Base-by-base conservation (phyloP, 2,329 filamentous ascomycete genomes). In the Talaromyces sp. region DNA sequence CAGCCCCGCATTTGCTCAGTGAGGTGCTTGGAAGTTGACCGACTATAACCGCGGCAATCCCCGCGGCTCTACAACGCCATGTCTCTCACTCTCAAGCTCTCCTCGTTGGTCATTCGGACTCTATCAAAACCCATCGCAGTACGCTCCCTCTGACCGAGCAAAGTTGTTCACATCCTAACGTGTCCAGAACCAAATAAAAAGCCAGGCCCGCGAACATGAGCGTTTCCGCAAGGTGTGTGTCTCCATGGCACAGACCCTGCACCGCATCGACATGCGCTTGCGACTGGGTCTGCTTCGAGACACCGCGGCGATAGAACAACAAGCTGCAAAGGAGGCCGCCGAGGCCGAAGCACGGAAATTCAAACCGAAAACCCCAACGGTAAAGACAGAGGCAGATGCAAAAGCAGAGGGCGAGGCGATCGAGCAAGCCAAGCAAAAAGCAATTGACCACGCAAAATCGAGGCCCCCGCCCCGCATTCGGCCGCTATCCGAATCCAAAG, bases 81-180 rank as follows among this genome's bases (percentile, higher is more conserved):
- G 85, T 86, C 84, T 63, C 69, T 88, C 63, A 87, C 85, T 10
- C 76, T 89, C 63, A 89, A 89, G 70, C 81, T 89, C 65, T 83
- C 83, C 32, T 88, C 86, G 24, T 77, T 89, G 54, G 81, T 80
- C 46, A 84, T 89, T 61, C 80, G 86, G 61, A 88, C 86, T 1
- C 76, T 87, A 29, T 86, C 86, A 14, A 89, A 89, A 70, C 86
- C 86, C 1, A 85, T 89, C 68, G 85, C 85, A 64, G 86, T 88
- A 79, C 67, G 81, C 12, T 11, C n/a, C 10, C 41, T 31, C 26
- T 41, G 27, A 27, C 31, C 31, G 11, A 5, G 24, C 31, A 21
- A n/a, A 11, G 17, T 11, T 32, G n/a, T 7, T 6, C 14, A n/a
- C 27, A 43, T 63, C 63, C 70, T 74, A 60, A 73, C 66, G 46